Percentiles rank a stretch among this genome's conserved stretches.
These are phyloP conservation scores for Tricholoma furcatifolium DNA, from an alignment of 768 basidiomycete genomes.

Conservation along the genomic window DNA sequence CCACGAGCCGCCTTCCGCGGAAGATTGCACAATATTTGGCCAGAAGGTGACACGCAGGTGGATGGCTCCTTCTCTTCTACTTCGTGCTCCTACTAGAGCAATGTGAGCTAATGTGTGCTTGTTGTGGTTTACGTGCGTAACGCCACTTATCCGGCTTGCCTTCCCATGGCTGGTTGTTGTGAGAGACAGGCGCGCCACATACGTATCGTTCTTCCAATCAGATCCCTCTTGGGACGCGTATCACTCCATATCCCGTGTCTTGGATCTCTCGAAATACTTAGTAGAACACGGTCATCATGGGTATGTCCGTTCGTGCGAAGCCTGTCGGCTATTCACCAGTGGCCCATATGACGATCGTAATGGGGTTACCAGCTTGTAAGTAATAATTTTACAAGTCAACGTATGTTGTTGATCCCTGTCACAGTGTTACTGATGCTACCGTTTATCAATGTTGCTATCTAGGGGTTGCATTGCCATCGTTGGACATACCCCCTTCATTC, in stretches of 20 bases:
- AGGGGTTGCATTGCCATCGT: conserved; percentile 11
- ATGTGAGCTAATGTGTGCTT: conserved; percentile 30
- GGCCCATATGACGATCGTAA: conserved; percentile 19
- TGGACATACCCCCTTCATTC: not conserved
- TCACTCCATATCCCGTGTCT: conserved; percentile 16
- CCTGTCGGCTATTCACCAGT: conserved; percentile 21
- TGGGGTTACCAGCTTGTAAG: conserved; percentile 13
- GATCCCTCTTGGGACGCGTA: conserved; percentile 22
- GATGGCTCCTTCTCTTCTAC: conserved; percentile 28
- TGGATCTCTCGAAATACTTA: conserved; percentile 17
- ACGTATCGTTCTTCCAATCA: conserved; percentile 27
- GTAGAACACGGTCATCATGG: conserved; percentile 20
- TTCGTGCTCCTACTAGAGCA: conserved; percentile 24
- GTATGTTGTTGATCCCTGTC: conserved; percentile 18
- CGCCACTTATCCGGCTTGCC: conserved; percentile 43
- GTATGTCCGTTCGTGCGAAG: conserved; percentile 19
- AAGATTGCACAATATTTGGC: conserved; percentile 39
- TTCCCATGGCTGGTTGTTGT: conserved; percentile 22
- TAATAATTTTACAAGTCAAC: conserved; percentile 7
- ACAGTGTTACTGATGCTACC: conserved; percentile 12
- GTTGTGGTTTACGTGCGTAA: conserved; percentile 37
- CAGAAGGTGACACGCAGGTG: conserved; percentile 31
- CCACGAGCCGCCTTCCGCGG: conserved; percentile 44
- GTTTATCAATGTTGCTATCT: conserved; percentile 13
- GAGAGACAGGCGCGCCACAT: conserved; percentile 30